Evolutionary conservation across 2,329 filamentous ascomycete genomes (phyloP).

Genomic region (Trichoderma koningiopsis): DNA sequence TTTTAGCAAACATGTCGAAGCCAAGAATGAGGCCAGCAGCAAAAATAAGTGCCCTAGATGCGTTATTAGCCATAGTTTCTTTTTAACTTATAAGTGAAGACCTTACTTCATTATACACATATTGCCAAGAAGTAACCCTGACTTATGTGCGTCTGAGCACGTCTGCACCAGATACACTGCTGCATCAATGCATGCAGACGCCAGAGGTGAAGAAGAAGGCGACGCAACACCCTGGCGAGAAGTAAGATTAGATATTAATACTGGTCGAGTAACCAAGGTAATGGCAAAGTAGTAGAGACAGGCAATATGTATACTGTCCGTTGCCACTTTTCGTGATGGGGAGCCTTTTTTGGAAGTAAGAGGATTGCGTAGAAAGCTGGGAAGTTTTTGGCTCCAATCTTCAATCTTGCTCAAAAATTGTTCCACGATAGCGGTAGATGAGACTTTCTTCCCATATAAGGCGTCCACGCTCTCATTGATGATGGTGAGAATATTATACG

Average conservation of each 20-base stretch:
- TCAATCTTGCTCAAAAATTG: constrained; percentile 46
- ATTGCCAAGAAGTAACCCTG: constrained; percentile 51
- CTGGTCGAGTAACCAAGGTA: constrained; percentile 57
- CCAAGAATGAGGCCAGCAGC: constrained; percentile 59
- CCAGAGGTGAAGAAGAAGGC: constrained; percentile 43
- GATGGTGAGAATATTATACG: constrained; percentile 46
- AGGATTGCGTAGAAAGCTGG: constrained; percentile 36
- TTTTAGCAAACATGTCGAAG: constrained; percentile 56
- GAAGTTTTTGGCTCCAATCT: constrained; percentile 49
- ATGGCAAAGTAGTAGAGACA: constrained; percentile 62
- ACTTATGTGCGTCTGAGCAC: constrained; percentile 50
- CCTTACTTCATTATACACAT: constrained; percentile 62
- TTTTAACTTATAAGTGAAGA: fast-evolving
- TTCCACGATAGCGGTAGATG: constrained; percentile 41
- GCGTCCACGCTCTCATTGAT: constrained; percentile 48
- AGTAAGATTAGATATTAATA: constrained; percentile 54
- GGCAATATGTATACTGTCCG: constrained; percentile 56
- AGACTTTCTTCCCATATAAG: constrained; percentile 45
- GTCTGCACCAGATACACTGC: constrained; percentile 58
- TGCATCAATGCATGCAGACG: constrained; percentile 57
- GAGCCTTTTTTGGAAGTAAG: neutral
- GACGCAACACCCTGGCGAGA: constrained; percentile 38
- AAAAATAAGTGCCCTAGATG: constrained; percentile 54
- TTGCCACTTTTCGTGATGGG: constrained; percentile 38
- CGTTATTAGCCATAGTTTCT: neutral